Evolutionary conservation across 106 monocot species (phyloP).

Genomic region (Apostasia shenzhenica): DNA sequence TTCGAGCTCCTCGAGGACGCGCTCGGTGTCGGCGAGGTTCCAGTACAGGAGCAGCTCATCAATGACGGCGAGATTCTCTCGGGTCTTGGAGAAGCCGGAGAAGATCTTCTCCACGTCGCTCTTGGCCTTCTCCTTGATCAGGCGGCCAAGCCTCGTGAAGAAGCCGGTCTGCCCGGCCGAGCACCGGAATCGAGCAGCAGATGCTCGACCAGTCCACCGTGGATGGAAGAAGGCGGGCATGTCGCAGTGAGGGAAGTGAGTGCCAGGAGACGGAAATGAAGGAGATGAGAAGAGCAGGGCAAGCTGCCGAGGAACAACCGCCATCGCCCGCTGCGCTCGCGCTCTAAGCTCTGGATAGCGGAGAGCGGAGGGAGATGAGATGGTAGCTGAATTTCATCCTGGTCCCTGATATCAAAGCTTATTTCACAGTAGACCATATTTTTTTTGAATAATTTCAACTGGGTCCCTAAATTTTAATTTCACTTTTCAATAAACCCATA

Average conservation of each 20-base stretch:
- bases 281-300: slow-evolving; percentile 15
- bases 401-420: no score
- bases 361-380: no score
- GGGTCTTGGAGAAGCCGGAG: slow-evolving; percentile 91
- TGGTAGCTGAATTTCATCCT: no score
- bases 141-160: slow-evolving; percentile 70
- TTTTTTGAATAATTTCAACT: no score
- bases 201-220: neutral
- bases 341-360: neutral
- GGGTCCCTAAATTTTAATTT: no score
- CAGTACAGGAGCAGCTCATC: slow-evolving; percentile 96
- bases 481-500: no score
- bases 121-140: slow-evolving; percentile 94
- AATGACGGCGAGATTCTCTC: slow-evolving; percentile 83
- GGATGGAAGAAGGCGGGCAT: neutral
- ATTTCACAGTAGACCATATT: no score
- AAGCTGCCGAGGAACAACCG: slow-evolving; percentile 24
- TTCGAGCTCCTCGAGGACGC: slow-evolving; percentile 91
- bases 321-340: slow-evolving; percentile 2
- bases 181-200: slow-evolving; percentile 31
- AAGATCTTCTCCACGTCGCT: slow-evolving; percentile 94
- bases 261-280: neutral
- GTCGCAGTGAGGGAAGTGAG: neutral
- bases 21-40: slow-evolving; percentile 87
- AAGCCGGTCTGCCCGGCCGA: slow-evolving; percentile 71